Conservation (phyloP, 2,329 filamentous ascomycete species). For the Daldinia sp. region DNA sequence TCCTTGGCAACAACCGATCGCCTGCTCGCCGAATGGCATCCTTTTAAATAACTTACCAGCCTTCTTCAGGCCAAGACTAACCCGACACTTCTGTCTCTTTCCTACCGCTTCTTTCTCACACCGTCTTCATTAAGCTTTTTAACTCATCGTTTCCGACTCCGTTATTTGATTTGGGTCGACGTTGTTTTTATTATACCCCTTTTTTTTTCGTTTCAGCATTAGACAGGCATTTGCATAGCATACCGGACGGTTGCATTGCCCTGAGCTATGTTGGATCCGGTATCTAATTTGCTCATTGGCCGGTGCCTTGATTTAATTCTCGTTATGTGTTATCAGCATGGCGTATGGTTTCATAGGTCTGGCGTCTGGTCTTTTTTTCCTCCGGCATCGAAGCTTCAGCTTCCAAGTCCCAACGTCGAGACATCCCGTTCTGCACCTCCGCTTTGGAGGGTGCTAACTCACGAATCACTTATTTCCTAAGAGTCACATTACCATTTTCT, state of each 20-base stretch:
- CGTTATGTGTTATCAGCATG: conserved; percentile 44
- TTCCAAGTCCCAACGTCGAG: conserved; percentile 16
- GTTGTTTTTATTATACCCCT: conserved; percentile 48
- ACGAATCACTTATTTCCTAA: conserved; percentile 35
- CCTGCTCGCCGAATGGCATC: conserved; percentile 73
- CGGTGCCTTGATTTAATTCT: conserved; percentile 36
- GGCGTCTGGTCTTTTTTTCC: conserved; percentile 29
- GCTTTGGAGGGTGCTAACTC: conserved; percentile 14
- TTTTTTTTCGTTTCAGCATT: conserved; percentile 45
- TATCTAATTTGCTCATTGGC: conserved; percentile 47
- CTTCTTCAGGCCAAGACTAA: neutral
- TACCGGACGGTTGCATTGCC: conserved; percentile 49
- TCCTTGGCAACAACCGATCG: conserved; percentile 63
- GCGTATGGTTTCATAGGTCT: conserved; percentile 41
- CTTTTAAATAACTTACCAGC: conserved; percentile 57
- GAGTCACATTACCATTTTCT: conserved; percentile 26
- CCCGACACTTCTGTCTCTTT: conserved; percentile 20
- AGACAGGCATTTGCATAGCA: conserved; percentile 52
- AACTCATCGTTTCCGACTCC: conserved; percentile 14
- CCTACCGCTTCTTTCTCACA: conserved; percentile 3
- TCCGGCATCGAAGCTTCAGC: conserved; percentile 19
- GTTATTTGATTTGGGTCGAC: conserved; percentile 30
- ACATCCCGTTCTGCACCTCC: conserved; percentile 33
- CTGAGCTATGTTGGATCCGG: conserved; percentile 50
- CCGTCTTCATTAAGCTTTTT: conserved; percentile 5